Conservation (phyloP, 129 eudicot species). For the Artemisia tridentata region DNA sequence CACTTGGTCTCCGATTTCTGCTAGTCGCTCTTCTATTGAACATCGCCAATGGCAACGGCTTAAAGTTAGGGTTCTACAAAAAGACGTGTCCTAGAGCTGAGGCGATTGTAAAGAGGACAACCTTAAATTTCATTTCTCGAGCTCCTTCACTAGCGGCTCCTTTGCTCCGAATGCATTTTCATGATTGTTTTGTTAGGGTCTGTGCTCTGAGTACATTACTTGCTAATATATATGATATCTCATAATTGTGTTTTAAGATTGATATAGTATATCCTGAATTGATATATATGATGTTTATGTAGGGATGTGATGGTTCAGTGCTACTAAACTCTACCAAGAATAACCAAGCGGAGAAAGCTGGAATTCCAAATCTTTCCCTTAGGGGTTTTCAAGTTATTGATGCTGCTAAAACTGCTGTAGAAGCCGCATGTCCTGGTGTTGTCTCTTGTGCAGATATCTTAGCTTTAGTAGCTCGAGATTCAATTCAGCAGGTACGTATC, state of each 20-base stretch:
- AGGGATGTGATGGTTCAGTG: constrained; percentile 86
- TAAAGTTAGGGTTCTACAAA: constrained; percentile 38
- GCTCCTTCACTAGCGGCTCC: constrained; percentile 71
- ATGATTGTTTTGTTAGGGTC: constrained; percentile 82
- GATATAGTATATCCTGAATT: neutral
- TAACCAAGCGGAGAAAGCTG: constrained; percentile 55
- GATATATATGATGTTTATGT: constrained; percentile 5
- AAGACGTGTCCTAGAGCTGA: constrained; percentile 54
- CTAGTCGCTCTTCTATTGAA: constrained; percentile 25
- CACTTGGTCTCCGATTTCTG: constrained; percentile 30
- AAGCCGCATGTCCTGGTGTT: constrained; percentile 54
- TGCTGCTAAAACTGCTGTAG: constrained; percentile 62
- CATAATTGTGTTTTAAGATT: neutral
- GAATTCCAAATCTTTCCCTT: constrained; percentile 47
- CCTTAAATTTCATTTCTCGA: constrained; percentile 28
- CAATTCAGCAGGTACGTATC: constrained; percentile 22
- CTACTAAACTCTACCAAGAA: constrained; percentile 48
- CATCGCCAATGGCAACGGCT: constrained; percentile 38
- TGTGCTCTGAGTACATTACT: neutral
- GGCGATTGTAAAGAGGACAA: constrained; percentile 37
- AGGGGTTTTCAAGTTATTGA: constrained; percentile 66
- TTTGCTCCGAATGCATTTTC: constrained; percentile 72
- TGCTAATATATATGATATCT: neutral
- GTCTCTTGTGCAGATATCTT: constrained; percentile 85
- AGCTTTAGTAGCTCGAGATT: constrained; percentile 73